Percentiles rank a stretch among this genome's conserved stretches.
Conservation (phyloP, 805 yeast species). For the Suhomyces canberraensis region DNA sequence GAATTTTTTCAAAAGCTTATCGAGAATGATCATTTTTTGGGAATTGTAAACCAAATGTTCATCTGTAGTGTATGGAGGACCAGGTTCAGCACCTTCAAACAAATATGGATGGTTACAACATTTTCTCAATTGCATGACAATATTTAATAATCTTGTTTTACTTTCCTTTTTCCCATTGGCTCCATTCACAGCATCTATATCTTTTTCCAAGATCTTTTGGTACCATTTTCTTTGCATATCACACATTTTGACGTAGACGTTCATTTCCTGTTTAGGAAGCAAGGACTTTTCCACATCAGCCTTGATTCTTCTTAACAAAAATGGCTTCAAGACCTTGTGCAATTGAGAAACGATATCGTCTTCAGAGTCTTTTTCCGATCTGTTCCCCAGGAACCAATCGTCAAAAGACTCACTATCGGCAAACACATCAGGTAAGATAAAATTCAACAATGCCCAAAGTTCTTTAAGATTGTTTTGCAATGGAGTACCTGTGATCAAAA, state of each 20-base stretch:
- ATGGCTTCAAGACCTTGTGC: conserved; percentile 74
- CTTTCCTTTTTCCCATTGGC: conserved; percentile 71
- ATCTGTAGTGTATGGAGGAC: conserved; percentile 84
- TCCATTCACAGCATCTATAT: conserved; percentile 83
- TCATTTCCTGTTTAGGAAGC: conserved; percentile 71
- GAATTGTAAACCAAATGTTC: conserved; percentile 76
- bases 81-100: conserved; percentile 87
- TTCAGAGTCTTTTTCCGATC: conserved; percentile 26
- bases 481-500: conserved; percentile 80
- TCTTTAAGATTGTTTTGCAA: conserved; percentile 77
- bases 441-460: conserved; percentile 76
- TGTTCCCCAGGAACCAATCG: conserved; percentile 55
- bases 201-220: conserved; percentile 71
- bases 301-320: conserved; percentile 70
- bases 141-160: conserved; percentile 71
- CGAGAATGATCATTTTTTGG: conserved; percentile 69
- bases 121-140: conserved; percentile 81
- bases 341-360: conserved; percentile 62
- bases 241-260: conserved; percentile 70
- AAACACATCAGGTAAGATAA: conserved; percentile 74
- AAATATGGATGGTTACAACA: conserved; percentile 85
- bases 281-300: conserved; percentile 79
- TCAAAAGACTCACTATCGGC: conserved; percentile 72
- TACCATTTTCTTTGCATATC: conserved; percentile 81
- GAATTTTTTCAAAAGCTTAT: conserved; percentile 58